Evolutionary conservation across 2,329 filamentous ascomycete species (phyloP).

Genomic region (Ophiostoma novo-ulmi): DNA sequence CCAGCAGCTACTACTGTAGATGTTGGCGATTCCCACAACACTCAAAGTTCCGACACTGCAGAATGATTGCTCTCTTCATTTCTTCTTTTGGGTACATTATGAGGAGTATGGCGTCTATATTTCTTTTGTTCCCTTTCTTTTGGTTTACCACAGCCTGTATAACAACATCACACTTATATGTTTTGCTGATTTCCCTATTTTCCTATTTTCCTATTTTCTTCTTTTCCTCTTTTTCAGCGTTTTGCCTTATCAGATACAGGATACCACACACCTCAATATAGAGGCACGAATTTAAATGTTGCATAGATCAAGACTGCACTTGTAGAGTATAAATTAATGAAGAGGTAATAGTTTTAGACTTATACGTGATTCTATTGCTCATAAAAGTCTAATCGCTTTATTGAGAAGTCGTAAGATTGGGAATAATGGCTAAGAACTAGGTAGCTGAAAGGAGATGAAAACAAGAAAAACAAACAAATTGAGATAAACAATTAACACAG

Average conservation of each 20-base stretch:
- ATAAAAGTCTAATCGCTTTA: background rate
- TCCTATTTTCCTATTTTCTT: no score
- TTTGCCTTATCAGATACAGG: slow-evolving; percentile 15
- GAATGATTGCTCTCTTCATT: background rate
- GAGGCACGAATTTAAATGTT: slow-evolving; percentile 17
- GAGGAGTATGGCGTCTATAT: slow-evolving; percentile 5
- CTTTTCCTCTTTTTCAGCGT: background rate
- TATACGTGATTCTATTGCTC: background rate
- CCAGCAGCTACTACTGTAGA: background rate
- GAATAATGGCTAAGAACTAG: background rate
- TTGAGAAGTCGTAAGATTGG: background rate
- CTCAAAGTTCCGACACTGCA: background rate
- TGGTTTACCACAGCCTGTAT: background rate
- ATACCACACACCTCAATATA: slow-evolving; percentile 17
- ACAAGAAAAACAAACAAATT: slow-evolving; percentile 4
- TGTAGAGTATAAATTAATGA: background rate
- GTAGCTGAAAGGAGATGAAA: background rate
- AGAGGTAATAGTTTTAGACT: background rate
- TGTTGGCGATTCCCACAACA: background rate
- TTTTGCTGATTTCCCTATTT: background rate
- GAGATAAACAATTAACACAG: slow-evolving; percentile 9
- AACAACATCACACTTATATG: background rate
- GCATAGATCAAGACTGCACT: background rate
- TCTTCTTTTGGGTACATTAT: background rate
- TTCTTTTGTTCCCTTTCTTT: slow-evolving; percentile 1